These are phyloP conservation scores for Albatrellus sp. DNA, from an alignment of 1,284 basidiomycete genomes.

Conservation along the genomic window DNA sequence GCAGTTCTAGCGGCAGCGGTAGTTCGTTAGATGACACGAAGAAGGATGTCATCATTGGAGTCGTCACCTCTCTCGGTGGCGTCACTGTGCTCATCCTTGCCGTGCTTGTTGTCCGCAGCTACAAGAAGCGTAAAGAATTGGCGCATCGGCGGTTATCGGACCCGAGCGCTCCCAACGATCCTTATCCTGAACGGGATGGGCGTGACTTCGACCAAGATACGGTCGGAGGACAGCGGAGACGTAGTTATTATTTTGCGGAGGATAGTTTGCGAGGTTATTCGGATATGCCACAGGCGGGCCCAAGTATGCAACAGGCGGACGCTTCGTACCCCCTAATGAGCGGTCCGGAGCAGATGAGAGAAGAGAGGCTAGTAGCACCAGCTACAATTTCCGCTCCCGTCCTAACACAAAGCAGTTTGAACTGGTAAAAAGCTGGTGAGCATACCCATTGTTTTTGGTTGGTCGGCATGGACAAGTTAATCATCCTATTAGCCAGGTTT, in stretches of 20 bases:
- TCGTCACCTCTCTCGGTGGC: constrained; percentile 62
- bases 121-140: constrained; percentile 45
- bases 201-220: constrained; percentile 65
- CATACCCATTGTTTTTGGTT: constrained; percentile 15
- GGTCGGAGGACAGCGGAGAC: constrained; percentile 52
- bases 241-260: constrained; percentile 77
- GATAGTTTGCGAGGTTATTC: constrained; percentile 49
- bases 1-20: constrained; percentile 4
- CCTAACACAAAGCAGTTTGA: constrained; percentile 59
- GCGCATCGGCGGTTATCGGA: constrained; percentile 55
- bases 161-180: constrained; percentile 13
- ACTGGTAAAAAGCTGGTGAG: constrained; percentile 29
- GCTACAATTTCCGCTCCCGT: constrained; percentile 53
- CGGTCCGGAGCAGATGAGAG: constrained; percentile 25
- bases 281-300: neutral
- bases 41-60: constrained; percentile 70
- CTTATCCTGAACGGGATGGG: constrained; percentile 12
- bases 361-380: constrained; percentile 38
- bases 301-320: constrained; percentile 11
- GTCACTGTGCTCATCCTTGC: constrained; percentile 54
- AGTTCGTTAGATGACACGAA: constrained; percentile 23
- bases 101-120: constrained; percentile 48
- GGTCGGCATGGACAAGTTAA: neutral
- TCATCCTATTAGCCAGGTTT: no score
- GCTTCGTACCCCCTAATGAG: constrained; percentile 16